Evolutionary conservation across 2,329 filamentous ascomycete genomes (phyloP).

Genomic region (Lachnellula occidentalis): DNA sequence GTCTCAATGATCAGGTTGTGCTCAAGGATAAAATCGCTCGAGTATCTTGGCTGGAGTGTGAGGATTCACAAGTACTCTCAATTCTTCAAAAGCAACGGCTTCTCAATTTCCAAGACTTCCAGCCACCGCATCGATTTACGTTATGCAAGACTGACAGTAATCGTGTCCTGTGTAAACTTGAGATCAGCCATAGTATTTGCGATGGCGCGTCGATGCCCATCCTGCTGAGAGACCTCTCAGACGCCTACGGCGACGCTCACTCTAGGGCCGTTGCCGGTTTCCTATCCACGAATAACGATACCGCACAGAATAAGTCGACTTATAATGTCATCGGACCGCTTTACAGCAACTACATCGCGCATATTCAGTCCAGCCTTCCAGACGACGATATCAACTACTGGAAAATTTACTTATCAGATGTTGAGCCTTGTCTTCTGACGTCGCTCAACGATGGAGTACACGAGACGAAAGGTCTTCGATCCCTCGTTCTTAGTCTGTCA

Average conservation of each 20-base stretch:
- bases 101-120: constrained; percentile 5
- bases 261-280: neutral
- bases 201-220: constrained; percentile 47
- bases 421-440: constrained; percentile 35
- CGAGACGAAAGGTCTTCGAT: constrained; percentile 10
- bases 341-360: constrained; percentile 31
- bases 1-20: constrained; percentile 27
- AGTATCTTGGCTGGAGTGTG: constrained; percentile 24
- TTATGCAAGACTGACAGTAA: constrained; percentile 37
- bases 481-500: constrained; percentile 11
- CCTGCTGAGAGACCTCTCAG: constrained; percentile 4
- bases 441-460: constrained; percentile 16
- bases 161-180: constrained; percentile 40
- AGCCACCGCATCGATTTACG: constrained; percentile 41
- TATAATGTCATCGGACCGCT: neutral
- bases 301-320: neutral
- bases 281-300: neutral
- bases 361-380: constrained; percentile 24
- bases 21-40: constrained; percentile 15
- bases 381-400: constrained; percentile 24
- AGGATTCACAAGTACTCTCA: constrained; percentile 32
- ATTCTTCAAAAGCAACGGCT: neutral
- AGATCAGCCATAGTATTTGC: constrained; percentile 46
- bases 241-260: neutral
- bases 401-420: constrained; percentile 24